Evolutionary conservation across 2,329 filamentous ascomycete species (phyloP).

Genomic region (Calonectria henricotiae): DNA sequence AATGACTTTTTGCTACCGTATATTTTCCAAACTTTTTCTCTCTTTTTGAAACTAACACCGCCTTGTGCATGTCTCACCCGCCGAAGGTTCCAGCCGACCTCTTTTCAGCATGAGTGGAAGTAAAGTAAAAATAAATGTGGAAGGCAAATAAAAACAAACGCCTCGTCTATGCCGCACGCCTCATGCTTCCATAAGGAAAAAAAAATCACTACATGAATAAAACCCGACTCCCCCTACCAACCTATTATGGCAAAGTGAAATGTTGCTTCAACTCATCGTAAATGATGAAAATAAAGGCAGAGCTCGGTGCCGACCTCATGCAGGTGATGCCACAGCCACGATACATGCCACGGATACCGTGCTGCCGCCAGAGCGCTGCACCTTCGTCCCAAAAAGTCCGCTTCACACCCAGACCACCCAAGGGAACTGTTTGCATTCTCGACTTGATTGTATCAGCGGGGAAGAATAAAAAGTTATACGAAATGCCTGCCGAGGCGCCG

Average conservation of each 20-base stretch:
- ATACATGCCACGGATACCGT: slow-evolving; percentile 89
- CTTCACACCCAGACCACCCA: slow-evolving; percentile 70
- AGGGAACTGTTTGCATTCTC: slow-evolving; percentile 91
- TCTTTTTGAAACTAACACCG: not conserved
- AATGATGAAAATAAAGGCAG: slow-evolving; percentile 97
- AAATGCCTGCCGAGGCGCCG: slow-evolving; percentile 90
- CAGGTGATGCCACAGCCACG: slow-evolving; percentile 96
- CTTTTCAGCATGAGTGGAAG: not conserved
- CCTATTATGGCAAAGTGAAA: slow-evolving; percentile 66
- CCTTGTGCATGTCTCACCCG: not conserved
- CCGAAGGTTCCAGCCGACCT: not conserved
- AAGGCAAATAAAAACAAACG: slow-evolving; percentile 40
- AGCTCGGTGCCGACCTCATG: slow-evolving; percentile 89
- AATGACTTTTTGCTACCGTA: not conserved
- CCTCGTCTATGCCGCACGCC: slow-evolving; percentile 44
- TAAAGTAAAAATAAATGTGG: not conserved
- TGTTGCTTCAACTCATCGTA: slow-evolving; percentile 88
- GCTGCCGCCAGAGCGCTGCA: slow-evolving; percentile 82
- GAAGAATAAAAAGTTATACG: slow-evolving; percentile 98
- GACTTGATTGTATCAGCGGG: slow-evolving; percentile 98
- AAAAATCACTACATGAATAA: slow-evolving; percentile 31
- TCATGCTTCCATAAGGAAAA: slow-evolving; percentile 16
- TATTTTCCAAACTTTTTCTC: not conserved
- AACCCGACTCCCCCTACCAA: not conserved
- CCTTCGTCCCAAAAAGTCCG: slow-evolving; percentile 83